Percentiles rank a stretch among this genome's conserved stretches.
Evolutionary conservation across 352 stramenopile genomes (phyloP).

Genomic region (Peronospora farinosa): DNA sequence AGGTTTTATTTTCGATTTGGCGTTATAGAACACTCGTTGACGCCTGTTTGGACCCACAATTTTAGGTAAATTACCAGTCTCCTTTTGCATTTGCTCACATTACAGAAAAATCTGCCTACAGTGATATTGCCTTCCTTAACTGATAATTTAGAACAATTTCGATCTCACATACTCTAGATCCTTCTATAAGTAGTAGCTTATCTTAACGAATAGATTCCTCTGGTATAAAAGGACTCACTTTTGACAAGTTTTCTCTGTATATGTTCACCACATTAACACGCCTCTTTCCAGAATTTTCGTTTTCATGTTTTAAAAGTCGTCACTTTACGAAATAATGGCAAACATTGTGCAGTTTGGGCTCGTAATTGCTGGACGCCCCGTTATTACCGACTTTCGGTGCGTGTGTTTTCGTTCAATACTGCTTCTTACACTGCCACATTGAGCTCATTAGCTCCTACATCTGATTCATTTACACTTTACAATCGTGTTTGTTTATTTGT

Average conservation of each 20-base stretch:
- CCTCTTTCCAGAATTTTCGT: slow-evolving; percentile 1
- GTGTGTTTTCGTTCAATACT: background rate
- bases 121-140: too few species aligned
- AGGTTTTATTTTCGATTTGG: too few species aligned
- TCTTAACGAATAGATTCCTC: too few species aligned
- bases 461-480: background rate
- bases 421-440: background rate
- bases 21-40: too few species aligned
- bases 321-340: slow-evolving; percentile 14
- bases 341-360: slow-evolving; percentile 55
- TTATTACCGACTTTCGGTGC: slow-evolving; percentile 58
- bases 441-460: background rate
- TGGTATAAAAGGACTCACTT: too few species aligned
- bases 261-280: background rate
- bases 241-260: background rate
- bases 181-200: too few species aligned
- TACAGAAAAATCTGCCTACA: too few species aligned
- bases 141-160: too few species aligned
- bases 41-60: too few species aligned
- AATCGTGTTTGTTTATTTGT: background rate
- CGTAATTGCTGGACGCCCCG: slow-evolving; percentile 55
- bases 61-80: too few species aligned
- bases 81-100: too few species aligned
- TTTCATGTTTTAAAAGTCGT: background rate
- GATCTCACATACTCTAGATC: too few species aligned